Percentiles rank a stretch among this genome's conserved stretches.
Conservation (phyloP, 1,139 yeast species). For the Suhomyces coccinellae region DNA sequence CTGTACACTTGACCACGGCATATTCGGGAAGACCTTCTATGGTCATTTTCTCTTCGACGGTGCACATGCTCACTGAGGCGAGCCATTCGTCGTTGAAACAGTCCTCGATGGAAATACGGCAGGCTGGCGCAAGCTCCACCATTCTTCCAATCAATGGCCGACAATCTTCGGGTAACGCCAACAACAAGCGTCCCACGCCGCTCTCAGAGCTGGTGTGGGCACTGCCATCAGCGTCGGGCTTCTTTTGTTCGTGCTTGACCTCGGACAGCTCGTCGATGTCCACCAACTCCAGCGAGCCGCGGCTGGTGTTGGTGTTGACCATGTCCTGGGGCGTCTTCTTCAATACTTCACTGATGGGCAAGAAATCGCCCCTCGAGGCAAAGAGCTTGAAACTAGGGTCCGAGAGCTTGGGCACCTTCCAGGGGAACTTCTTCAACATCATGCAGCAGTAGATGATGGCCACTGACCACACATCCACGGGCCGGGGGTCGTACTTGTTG, state of each 20-base stretch:
- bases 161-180: slow-evolving; percentile 69
- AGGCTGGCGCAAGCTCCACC: slow-evolving; percentile 83
- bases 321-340: slow-evolving; percentile 39
- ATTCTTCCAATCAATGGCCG: slow-evolving; percentile 65
- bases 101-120: slow-evolving; percentile 82
- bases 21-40: slow-evolving; percentile 35
- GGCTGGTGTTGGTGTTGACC: slow-evolving; percentile 6
- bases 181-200: slow-evolving; percentile 68
- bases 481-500: slow-evolving; percentile 82
- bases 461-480: slow-evolving; percentile 93
- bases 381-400: slow-evolving; percentile 80
- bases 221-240: slow-evolving; percentile 28
- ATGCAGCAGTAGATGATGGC: slow-evolving; percentile 94
- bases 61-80: slow-evolving; percentile 62
- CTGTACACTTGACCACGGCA: slow-evolving; percentile 43
- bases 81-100: slow-evolving; percentile 83
- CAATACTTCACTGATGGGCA: slow-evolving; percentile 42
- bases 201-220: slow-evolving; percentile 58
- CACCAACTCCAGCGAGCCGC: slow-evolving; percentile 22
- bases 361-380: slow-evolving; percentile 50
- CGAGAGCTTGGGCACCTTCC: slow-evolving; percentile 90
- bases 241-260: neutral
- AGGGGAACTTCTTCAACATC: slow-evolving; percentile 91
- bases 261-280: slow-evolving; percentile 34
- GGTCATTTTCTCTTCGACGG: slow-evolving; percentile 45